These are phyloP conservation scores for Saprolegnia parasitica DNA, from an alignment of 352 stramenopile species.

Conservation along the genomic window DNA sequence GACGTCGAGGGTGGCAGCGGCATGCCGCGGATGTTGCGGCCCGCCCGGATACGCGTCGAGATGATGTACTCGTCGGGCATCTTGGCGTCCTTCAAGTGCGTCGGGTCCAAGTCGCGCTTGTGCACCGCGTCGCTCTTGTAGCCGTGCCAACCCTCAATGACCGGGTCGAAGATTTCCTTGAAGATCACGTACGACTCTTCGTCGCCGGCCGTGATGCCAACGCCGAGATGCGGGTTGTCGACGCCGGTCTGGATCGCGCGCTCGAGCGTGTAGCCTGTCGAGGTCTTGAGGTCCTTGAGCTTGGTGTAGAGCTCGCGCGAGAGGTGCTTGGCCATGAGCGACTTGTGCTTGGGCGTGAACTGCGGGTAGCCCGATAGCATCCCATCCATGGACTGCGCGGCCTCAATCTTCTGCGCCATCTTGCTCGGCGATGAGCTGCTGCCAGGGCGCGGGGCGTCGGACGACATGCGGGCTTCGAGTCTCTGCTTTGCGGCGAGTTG, in stretches of 20 bases:
- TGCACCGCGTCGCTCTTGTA: slow-evolving; percentile 54
- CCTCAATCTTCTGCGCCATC: slow-evolving; percentile 74
- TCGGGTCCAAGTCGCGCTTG: slow-evolving; percentile 75
- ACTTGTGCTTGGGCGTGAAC: slow-evolving; percentile 66
- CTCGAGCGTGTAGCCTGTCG: slow-evolving; percentile 72
- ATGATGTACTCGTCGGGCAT: slow-evolving; percentile 79
- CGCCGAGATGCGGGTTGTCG: slow-evolving; percentile 57
- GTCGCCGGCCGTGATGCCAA: slow-evolving; percentile 76
- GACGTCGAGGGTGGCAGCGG: slow-evolving; percentile 72
- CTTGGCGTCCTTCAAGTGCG: slow-evolving; percentile 45
- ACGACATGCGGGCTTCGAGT: neutral
- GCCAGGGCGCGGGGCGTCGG: neutral
- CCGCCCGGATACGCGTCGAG: slow-evolving; percentile 84
- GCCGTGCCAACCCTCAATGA: slow-evolving; percentile 81
- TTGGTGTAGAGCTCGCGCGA: slow-evolving; percentile 65
- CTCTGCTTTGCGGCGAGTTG: neutral
- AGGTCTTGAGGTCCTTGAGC: slow-evolving; percentile 58
- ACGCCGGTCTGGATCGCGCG: slow-evolving; percentile 76
- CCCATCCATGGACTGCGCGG: slow-evolving; percentile 60
- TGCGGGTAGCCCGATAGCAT: slow-evolving; percentile 68
- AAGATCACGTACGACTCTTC: slow-evolving; percentile 81
- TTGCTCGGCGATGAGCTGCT: slow-evolving; percentile 59
- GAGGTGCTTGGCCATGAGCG: slow-evolving; percentile 75
- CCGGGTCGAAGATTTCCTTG: slow-evolving; percentile 65
- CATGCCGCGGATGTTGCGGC: slow-evolving; percentile 75